Conservation (phyloP, 805 yeast species). For the Wickerhamomyces mucosus region DNA sequence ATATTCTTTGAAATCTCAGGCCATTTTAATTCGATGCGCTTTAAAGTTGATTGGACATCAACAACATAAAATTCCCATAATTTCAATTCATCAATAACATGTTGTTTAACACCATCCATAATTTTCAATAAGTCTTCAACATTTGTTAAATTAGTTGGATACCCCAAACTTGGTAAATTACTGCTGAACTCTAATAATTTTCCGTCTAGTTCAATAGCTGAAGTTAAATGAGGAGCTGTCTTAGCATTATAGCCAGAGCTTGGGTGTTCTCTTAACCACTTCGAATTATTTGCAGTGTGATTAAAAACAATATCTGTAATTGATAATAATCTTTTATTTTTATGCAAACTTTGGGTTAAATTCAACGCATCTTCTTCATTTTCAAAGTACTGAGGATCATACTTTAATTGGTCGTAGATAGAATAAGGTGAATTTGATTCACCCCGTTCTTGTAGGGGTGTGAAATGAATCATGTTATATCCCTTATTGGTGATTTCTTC, state of each 20-base stretch:
- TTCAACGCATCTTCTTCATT: conserved; percentile 42
- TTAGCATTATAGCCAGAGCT: conserved; percentile 79
- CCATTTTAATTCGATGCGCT: conserved; percentile 31
- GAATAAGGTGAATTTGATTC: conserved; percentile 90
- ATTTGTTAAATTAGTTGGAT: conserved; percentile 44
- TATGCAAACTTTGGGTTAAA: conserved; percentile 41
- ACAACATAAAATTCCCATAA: conserved; percentile 88
- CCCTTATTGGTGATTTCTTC: conserved; percentile 58
- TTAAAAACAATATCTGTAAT: conserved; percentile 91
- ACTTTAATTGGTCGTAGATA: conserved; percentile 72
- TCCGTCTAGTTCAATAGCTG: conserved; percentile 80
- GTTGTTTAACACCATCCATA: conserved; percentile 57
- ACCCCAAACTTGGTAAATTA: conserved; percentile 45
- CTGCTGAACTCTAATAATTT: conserved; percentile 57
- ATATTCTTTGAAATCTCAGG: conserved; percentile 6
- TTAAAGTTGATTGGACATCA: conserved; percentile 37
- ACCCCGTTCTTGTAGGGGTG: conserved; percentile 88
- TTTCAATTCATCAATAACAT: conserved; percentile 56
- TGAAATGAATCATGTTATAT: conserved; percentile 93
- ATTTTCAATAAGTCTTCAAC: conserved; percentile 48
- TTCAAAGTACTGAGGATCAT: conserved; percentile 59
- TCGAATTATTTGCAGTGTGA: conserved; percentile 88
- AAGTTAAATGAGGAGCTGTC: conserved; percentile 81
- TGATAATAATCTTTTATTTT: conserved; percentile 54
- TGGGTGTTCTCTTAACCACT: conserved; percentile 79